Conservation (phyloP, 805 yeast species). For the Candida awuae region DNA sequence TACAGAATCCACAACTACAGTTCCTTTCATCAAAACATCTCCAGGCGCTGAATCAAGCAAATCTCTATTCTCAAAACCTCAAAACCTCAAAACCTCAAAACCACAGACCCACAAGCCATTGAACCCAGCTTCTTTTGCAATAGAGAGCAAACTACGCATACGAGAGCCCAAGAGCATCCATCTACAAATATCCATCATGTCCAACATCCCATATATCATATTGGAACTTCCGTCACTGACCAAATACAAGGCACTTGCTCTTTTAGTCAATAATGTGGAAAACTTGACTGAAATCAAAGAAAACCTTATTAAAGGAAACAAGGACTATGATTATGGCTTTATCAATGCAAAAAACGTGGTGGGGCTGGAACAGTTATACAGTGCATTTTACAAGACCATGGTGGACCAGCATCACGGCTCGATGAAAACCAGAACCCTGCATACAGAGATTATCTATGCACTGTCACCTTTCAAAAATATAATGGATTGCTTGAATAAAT, state of each 20-base stretch:
- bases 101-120: no score
- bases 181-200: conserved; percentile 1
- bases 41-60: no score
- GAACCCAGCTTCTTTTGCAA: no score
- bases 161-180: no score
- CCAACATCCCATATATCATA: conserved; percentile 6
- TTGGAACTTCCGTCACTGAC: conserved; percentile 18
- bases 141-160: no score
- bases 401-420: conserved; percentile 39
- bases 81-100: no score
- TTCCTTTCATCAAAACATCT: no score
- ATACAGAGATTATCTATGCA: conserved; percentile 64
- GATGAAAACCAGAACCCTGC: conserved; percentile 55
- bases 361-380: conserved; percentile 52
- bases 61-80: no score
- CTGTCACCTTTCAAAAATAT: conserved; percentile 66
- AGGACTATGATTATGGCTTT: conserved; percentile 52
- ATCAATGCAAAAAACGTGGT: conserved; percentile 51
- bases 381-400: conserved; percentile 55
- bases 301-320: conserved; percentile 38
- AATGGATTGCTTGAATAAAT: conserved; percentile 59
- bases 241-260: conserved; percentile 16
- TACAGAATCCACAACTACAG: no score
- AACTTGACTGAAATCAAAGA: conserved; percentile 38
- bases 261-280: conserved; percentile 38